Evolutionary conservation across 768 basidiomycete genomes (phyloP), one percentile per base, ranked within the genome.

Genomic region (Tremella yokohamensis): DNA sequence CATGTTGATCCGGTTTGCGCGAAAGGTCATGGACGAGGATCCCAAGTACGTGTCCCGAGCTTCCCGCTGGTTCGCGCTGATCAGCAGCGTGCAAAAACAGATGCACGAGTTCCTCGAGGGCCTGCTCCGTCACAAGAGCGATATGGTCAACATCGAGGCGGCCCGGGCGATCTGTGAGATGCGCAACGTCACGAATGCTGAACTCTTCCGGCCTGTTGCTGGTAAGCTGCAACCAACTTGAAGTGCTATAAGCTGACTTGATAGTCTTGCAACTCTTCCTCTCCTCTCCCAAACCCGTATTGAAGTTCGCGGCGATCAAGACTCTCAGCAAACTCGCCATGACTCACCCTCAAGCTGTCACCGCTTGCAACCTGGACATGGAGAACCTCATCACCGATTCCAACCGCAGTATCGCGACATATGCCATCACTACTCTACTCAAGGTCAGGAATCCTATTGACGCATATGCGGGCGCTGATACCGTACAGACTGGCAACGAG

Each of bases 91-190:
- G 22, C 91, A 94, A 77, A 85, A 83, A 61, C 91, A 89, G 69
- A 94, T 97, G 83, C 81, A 90, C 52, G 96, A 98, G 63, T 82
- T 96, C 42, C 81, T 98, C 38, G 96, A 98, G 73, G 87, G 88
- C 34, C 93, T 92, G 86, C 80, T 98, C 59, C 85, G 92, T 58
- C 96, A 99, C 79, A 99, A 99, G 81, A 96, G 91, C 66, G 96
- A 99, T 75, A 99, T 97, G 94, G 96, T 99, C 72, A 98, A 98
- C 79, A 89, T 92, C 61, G 96, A 99, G 77, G 96, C 96, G 19
- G 94, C 96, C 2, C 87, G 96, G 44, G 93, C 86, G 7, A 94
- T 99, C 62, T 97, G 93, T 75, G 94, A 97, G 76, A 89, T 94
- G 88, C 88, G 86, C 77, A 84, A 86, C 60, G 87, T 91, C 25